A percentile compares a stretch with the other conserved stretches of the same genome.
Evolutionary conservation across 2,329 filamentous ascomycete genomes (phyloP).

Genomic region (Proliferodiscus dingleyae): DNA sequence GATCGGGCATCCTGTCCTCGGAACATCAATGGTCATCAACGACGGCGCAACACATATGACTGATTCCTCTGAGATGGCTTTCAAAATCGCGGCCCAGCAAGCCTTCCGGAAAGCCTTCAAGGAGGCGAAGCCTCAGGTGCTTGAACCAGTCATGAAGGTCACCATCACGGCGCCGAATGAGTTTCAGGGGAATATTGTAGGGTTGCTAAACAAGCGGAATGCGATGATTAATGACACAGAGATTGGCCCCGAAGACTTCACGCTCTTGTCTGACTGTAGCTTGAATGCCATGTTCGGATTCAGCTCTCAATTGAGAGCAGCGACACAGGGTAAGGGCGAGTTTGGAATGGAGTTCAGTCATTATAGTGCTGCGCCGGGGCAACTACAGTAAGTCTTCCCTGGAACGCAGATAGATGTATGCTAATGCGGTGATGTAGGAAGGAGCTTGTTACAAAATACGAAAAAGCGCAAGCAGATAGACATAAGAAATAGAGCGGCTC

Average conservation of each 20-base stretch:
- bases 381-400: conserved; percentile 70
- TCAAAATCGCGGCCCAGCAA: conserved; percentile 90
- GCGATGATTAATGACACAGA: conserved; percentile 95
- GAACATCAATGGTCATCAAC: conserved; percentile 84
- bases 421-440: conserved; percentile 38
- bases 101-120: conserved; percentile 93
- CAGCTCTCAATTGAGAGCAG: conserved; percentile 81
- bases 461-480: conserved; percentile 60
- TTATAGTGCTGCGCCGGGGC: conserved; percentile 79
- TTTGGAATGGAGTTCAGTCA: conserved; percentile 99
- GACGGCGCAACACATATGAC: conserved; percentile 97
- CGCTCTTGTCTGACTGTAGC: conserved; percentile 84
- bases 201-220: conserved; percentile 93
- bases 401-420: background rate
- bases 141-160: conserved; percentile 98
- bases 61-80: conserved; percentile 94
- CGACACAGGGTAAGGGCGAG: conserved; percentile 97
- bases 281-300: conserved; percentile 98
- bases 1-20: conserved; percentile 88
- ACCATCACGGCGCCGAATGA: conserved; percentile 93
- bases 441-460: conserved; percentile 62
- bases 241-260: conserved; percentile 90
- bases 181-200: conserved; percentile 95
- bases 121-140: conserved; percentile 72
- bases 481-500: conserved; percentile 28